Evolutionary conservation across 768 basidiomycete genomes (phyloP).

Genomic region (Kockovaella imperatae): DNA sequence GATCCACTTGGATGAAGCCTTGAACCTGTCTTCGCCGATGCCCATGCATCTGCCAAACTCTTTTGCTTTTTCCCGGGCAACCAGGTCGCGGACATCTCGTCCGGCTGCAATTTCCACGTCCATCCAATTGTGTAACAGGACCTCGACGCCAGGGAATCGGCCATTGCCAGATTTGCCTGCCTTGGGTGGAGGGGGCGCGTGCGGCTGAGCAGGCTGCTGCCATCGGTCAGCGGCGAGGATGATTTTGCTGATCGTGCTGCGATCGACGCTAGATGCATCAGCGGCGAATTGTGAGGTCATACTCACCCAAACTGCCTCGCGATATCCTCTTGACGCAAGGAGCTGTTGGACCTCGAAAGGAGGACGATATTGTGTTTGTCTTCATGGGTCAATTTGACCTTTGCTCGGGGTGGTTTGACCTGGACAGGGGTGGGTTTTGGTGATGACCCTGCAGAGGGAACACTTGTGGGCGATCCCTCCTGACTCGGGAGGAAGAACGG

Average conservation of each 20-base stretch:
- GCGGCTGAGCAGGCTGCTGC: slow-evolving; percentile 34
- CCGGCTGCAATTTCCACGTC: slow-evolving; percentile 36
- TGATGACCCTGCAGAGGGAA: slow-evolving; percentile 19
- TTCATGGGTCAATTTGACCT: slow-evolving; percentile 42
- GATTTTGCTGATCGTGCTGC: slow-evolving; percentile 44
- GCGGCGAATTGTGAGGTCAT: neutral
- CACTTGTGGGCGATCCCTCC: slow-evolving; percentile 23
- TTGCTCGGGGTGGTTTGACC: slow-evolving; percentile 21
- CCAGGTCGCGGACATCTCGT: slow-evolving; percentile 33
- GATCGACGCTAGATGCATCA: slow-evolving; percentile 27
- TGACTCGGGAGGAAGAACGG: slow-evolving; percentile 12
- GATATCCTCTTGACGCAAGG: slow-evolving; percentile 42
- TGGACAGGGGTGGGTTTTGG: slow-evolving; percentile 27
- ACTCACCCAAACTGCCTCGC: slow-evolving; percentile 40
- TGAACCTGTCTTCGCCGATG: slow-evolving; percentile 38
- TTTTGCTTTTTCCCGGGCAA: slow-evolving; percentile 39
- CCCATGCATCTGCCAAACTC: slow-evolving; percentile 37
- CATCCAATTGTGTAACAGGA: slow-evolving; percentile 40
- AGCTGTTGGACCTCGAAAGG: slow-evolving; percentile 33
- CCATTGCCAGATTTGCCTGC: slow-evolving; percentile 29
- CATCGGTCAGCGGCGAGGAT: slow-evolving; percentile 38
- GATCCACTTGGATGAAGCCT: slow-evolving; percentile 43
- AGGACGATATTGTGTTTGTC: slow-evolving; percentile 42
- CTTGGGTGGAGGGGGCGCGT: slow-evolving; percentile 23
- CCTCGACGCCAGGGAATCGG: slow-evolving; percentile 41